A percentile compares a stretch with the other conserved stretches of the same genome.
These are phyloP conservation scores for Asterophora lycoperdoides DNA, from an alignment of 768 basidiomycete genomes.

Conservation along the genomic window DNA sequence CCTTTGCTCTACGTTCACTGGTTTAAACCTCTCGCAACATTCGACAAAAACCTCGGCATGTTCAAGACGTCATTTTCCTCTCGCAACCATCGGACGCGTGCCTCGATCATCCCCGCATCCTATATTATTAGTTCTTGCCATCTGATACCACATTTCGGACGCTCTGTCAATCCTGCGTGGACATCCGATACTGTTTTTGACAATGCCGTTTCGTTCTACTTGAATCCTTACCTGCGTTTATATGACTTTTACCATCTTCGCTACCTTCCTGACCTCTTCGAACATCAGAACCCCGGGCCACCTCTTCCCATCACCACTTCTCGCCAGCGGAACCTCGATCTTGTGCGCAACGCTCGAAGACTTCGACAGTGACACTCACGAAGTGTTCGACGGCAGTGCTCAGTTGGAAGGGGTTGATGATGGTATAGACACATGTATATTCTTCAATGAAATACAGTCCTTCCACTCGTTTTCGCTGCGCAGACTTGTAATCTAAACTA, in stretches of 20 bases:
- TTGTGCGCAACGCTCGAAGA: neutral
- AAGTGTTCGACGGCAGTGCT: too few relatives aligned
- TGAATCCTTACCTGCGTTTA: conserved; percentile 28
- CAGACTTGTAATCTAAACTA: too few relatives aligned
- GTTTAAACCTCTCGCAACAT: conserved; percentile 20
- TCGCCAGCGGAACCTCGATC: too few relatives aligned
- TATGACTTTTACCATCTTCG: conserved; percentile 24
- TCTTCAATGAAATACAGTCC: too few relatives aligned
- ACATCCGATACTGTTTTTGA: conserved; percentile 18
- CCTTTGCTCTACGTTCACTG: too few relatives aligned
- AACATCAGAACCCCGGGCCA: conserved; percentile 2
- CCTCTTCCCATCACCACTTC: too few relatives aligned
- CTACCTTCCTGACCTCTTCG: conserved; percentile 8
- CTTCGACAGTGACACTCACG: too few relatives aligned
- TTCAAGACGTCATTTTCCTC: conserved; percentile 16
- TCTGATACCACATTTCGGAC: conserved; percentile 22
- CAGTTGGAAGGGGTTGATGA: too few relatives aligned
- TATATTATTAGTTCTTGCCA: conserved; percentile 27
- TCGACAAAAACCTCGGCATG: conserved; percentile 14
- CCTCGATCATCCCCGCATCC: conserved; percentile 20
- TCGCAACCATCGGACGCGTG: conserved; percentile 7
- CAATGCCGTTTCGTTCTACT: conserved; percentile 19
- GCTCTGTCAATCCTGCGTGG: conserved; percentile 8
- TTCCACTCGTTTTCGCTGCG: too few relatives aligned
- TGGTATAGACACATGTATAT: too few relatives aligned